These are phyloP conservation scores for Lecanicillium sp. DNA, from an alignment of 2,329 filamentous ascomycete genomes.

Conservation along the genomic window DNA sequence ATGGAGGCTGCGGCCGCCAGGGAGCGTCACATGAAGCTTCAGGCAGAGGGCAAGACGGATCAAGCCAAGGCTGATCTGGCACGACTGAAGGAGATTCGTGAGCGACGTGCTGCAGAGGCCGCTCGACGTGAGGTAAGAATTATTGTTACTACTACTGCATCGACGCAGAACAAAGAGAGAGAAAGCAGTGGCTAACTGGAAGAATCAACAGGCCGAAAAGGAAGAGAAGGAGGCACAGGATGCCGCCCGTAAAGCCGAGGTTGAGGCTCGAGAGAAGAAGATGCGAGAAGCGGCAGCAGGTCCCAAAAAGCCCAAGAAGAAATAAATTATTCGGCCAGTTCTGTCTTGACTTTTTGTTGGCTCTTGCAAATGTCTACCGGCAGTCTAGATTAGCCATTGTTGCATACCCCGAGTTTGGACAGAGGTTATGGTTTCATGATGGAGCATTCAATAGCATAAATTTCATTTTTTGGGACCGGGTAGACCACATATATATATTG, in stretches of 20 bases:
- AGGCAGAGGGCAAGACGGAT: conserved; percentile 93
- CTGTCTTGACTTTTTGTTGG: background rate
- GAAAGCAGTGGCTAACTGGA: conserved; percentile 12
- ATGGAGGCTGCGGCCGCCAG: conserved; percentile 80
- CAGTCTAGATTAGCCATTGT: too few species aligned
- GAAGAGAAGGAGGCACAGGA: conserved; percentile 48
- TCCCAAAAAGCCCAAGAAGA: conserved; percentile 42
- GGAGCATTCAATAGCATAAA: conserved; percentile 1
- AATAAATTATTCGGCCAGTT: conserved; percentile 15
- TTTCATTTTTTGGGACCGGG: too few species aligned
- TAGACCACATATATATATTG: too few species aligned
- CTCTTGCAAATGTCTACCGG: too few species aligned
- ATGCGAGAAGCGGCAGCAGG: conserved; percentile 44
- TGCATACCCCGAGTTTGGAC: too few species aligned
- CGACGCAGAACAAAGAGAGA: background rate
- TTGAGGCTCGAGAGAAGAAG: conserved; percentile 48
- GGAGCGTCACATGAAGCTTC: conserved; percentile 84
- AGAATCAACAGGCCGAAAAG: conserved; percentile 40
- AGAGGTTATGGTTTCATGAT: too few species aligned
- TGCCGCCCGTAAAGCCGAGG: conserved; percentile 37
- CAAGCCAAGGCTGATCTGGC: conserved; percentile 87
- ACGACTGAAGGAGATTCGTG: conserved; percentile 69
- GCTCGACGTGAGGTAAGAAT: conserved; percentile 66
- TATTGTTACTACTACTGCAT: background rate
- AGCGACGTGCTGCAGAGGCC: conserved; percentile 78